A percentile compares a stretch with the other conserved stretches of the same genome.
These are phyloP conservation scores for Sporothrix luriei DNA, from an alignment of 2,329 filamentous ascomycete genomes.

Conservation along the genomic window DNA sequence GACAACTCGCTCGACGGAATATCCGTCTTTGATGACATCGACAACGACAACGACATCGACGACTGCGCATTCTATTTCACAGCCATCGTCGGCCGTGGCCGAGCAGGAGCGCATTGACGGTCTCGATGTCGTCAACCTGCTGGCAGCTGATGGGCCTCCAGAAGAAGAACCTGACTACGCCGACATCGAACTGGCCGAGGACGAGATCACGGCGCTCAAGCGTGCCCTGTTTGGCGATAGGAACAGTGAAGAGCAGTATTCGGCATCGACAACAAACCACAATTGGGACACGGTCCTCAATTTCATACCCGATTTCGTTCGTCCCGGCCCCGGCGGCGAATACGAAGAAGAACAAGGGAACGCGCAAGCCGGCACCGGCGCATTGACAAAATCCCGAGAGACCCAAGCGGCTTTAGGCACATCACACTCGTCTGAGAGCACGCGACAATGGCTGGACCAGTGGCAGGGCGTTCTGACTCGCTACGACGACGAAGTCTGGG, in stretches of 20 bases:
- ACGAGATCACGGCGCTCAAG: conserved; percentile 43
- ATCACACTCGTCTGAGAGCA: conserved; percentile 45
- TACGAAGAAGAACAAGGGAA: conserved; percentile 30
- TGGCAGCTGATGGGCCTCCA: conserved; percentile 37
- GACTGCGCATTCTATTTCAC: not conserved
- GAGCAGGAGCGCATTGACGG: conserved; percentile 47
- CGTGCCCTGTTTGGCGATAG: conserved; percentile 45
- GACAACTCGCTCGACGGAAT: not conserved
- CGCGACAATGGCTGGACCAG: conserved; percentile 54
- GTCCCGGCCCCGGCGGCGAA: conserved; percentile 36
- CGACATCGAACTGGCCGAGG: conserved; percentile 38
- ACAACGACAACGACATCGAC: not conserved
- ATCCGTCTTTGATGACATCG: not conserved
- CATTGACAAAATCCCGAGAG: conserved; percentile 23
- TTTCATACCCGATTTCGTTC: conserved; percentile 53
- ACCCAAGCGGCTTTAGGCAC: conserved; percentile 46
- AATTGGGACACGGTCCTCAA: conserved; percentile 54
- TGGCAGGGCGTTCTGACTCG: conserved; percentile 59
- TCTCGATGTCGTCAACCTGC: conserved; percentile 46
- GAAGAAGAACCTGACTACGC: conserved; percentile 36
- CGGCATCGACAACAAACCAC: conserved; percentile 27
- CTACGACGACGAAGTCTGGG: conserved; percentile 71
- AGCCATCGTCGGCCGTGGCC: conserved; percentile 38
- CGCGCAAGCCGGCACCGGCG: not conserved
- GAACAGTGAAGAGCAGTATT: not conserved